Conservation (phyloP, 345 rosid species). For the Rhodamnia rubescens region DNA sequence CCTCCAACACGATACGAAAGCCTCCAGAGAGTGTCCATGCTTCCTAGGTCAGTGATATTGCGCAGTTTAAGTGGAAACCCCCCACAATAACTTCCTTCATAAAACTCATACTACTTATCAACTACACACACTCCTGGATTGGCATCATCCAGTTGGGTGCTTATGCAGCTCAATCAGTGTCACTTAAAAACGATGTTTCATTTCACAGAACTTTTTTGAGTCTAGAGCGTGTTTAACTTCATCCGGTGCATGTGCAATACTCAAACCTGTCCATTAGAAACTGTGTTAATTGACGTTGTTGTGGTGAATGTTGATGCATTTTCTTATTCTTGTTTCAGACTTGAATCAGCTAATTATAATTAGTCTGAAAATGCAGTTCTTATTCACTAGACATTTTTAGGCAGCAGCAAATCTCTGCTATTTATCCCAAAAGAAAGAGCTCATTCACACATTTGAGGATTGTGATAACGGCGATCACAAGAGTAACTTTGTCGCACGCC, state of each 20-base stretch:
- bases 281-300: not conserved
- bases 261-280: too few relatives aligned
- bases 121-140: not conserved
- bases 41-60: not conserved
- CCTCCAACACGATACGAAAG: too few relatives aligned
- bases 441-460: not conserved
- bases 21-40: too few relatives aligned
- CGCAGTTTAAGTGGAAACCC: not conserved
- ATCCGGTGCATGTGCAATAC: not conserved
- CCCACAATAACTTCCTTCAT: not conserved
- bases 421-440: not conserved
- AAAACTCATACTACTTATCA: not conserved
- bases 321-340: not conserved
- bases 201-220: not conserved
- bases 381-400: not conserved
- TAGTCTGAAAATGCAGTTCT: not conserved
- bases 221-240: not conserved
- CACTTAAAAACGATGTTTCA: not conserved
- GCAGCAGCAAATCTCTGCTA: not conserved
- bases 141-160: not conserved
- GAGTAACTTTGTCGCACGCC: not conserved
- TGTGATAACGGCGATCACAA: not conserved
- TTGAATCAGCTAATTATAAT: not conserved
- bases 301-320: not conserved
- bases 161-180: not conserved